Evolutionary conservation across 108 stramenopile genomes (phyloP).

Genomic region (Hondaea fermentalgiana): DNA sequence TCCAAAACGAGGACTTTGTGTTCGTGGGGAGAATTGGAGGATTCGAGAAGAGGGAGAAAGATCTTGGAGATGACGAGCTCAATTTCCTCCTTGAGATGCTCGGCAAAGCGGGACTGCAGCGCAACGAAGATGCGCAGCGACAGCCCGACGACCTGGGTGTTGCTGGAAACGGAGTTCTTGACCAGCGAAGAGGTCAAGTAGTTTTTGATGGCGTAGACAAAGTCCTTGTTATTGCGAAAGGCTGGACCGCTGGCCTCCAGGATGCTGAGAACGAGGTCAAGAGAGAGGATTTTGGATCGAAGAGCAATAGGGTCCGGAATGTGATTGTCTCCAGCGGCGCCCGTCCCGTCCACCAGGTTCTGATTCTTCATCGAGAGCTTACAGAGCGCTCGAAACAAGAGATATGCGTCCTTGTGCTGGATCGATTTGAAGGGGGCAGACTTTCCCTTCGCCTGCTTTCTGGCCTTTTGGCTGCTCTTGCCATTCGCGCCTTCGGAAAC

Average conservation of each 20-base stretch:
- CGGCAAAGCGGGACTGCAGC: slow-evolving; percentile 74
- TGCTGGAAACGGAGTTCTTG: slow-evolving; percentile 78
- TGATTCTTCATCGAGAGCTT: slow-evolving; percentile 73
- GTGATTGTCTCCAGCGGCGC: background rate
- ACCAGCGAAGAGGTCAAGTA: slow-evolving; percentile 82
- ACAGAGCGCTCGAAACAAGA: slow-evolving; percentile 86
- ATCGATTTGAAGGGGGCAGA: slow-evolving; percentile 58
- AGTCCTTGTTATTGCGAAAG: slow-evolving; percentile 59
- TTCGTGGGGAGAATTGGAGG: slow-evolving; percentile 75
- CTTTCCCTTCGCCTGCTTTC: background rate
- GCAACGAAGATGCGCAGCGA: slow-evolving; percentile 84
- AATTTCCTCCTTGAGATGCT: slow-evolving; percentile 80
- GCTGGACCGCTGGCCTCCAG: slow-evolving; percentile 60
- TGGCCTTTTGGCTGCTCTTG: background rate
- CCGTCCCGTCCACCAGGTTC: background rate
- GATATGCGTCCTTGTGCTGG: slow-evolving; percentile 85
- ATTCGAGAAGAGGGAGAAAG: slow-evolving; percentile 91
- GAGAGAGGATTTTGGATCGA: slow-evolving; percentile 78
- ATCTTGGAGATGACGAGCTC: slow-evolving; percentile 96
- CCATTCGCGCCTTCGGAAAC: background rate
- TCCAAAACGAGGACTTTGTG: slow-evolving; percentile 86
- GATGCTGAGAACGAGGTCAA: slow-evolving; percentile 82
- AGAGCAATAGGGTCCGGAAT: slow-evolving; percentile 56
- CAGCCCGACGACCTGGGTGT: slow-evolving; percentile 75
- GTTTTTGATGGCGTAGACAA: slow-evolving; percentile 76